These are phyloP conservation scores for Penicillium sp. DNA, from an alignment of 2,329 filamentous ascomycete species.

Conservation along the genomic window DNA sequence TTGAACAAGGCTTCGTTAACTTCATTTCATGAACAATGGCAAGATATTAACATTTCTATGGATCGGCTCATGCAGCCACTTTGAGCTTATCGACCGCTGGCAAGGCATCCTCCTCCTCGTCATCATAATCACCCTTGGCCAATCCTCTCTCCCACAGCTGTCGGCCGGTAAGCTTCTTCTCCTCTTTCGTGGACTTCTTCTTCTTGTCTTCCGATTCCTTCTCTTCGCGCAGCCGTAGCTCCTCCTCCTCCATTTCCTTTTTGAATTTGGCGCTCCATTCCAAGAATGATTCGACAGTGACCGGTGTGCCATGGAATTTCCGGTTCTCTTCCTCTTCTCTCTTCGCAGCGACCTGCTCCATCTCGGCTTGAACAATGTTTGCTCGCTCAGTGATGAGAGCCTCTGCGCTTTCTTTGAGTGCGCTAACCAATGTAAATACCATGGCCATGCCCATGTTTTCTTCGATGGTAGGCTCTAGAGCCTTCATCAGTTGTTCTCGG, in stretches of 20 bases:
- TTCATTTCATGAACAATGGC: slow-evolving; percentile 12
- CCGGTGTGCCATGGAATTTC: slow-evolving; percentile 88
- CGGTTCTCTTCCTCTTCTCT: slow-evolving; percentile 87
- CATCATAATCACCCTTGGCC: slow-evolving; percentile 63
- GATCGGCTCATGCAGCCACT: slow-evolving; percentile 53
- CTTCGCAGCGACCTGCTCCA: slow-evolving; percentile 54
- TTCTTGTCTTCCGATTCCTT: slow-evolving; percentile 75
- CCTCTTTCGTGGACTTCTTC: slow-evolving; percentile 65
- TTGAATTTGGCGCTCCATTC: slow-evolving; percentile 76
- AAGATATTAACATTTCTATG: slow-evolving; percentile 15
- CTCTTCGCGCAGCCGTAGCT: slow-evolving; percentile 63
- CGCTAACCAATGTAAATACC: slow-evolving; percentile 86
- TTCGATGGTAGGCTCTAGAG: slow-evolving; percentile 70
- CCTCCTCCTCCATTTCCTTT: slow-evolving; percentile 73
- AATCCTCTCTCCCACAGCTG: slow-evolving; percentile 76
- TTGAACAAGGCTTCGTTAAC: slow-evolving; percentile 10
- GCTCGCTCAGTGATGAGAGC: slow-evolving; percentile 71
- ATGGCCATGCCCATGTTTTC: slow-evolving; percentile 97
- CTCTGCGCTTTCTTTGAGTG: slow-evolving; percentile 88
- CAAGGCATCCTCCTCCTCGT: slow-evolving; percentile 60
- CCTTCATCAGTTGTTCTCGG: slow-evolving; percentile 67
- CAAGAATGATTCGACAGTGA: slow-evolving; percentile 81
- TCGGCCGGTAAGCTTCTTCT: slow-evolving; percentile 63
- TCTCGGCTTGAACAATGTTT: slow-evolving; percentile 55
- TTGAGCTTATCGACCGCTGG: slow-evolving; percentile 66